Conservation (phyloP, 2,329 filamentous ascomycete genomes). For the Fonsecaea monophora region DNA sequence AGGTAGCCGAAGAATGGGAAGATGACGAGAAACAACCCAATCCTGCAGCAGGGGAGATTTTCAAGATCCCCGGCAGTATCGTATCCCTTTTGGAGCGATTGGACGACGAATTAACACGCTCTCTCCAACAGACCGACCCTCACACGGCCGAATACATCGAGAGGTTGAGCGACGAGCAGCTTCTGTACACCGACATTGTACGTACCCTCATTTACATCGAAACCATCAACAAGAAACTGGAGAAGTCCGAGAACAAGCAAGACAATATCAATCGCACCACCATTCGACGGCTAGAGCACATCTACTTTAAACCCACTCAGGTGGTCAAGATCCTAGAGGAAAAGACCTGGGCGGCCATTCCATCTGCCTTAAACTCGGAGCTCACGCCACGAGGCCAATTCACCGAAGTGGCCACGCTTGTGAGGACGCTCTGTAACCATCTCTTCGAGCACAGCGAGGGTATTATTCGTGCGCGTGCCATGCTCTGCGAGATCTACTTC, state of each 20-base stretch:
- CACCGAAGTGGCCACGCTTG: slow-evolving; percentile 74
- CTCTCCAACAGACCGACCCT: slow-evolving; percentile 96
- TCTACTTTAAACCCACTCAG: slow-evolving; percentile 98
- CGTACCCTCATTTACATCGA: slow-evolving; percentile 89
- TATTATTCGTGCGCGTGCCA: slow-evolving; percentile 92
- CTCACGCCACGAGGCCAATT: slow-evolving; percentile 77
- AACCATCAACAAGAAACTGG: slow-evolving; percentile 69
- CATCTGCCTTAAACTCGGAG: slow-evolving; percentile 71
- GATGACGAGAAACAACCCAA: slow-evolving; percentile 93
- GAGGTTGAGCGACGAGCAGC: slow-evolving; percentile 85
- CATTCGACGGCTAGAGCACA: slow-evolving; percentile 92
- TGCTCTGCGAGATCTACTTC: slow-evolving; percentile 99
- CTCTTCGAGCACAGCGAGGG: slow-evolving; percentile 94
- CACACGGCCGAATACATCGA: slow-evolving; percentile 99
- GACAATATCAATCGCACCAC: slow-evolving; percentile 91
- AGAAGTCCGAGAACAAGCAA: slow-evolving; percentile 74
- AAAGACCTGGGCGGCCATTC: slow-evolving; percentile 85
- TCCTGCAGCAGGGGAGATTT: slow-evolving; percentile 73
- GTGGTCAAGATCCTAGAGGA: slow-evolving; percentile 94
- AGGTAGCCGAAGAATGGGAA: slow-evolving; percentile 97
- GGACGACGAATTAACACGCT: slow-evolving; percentile 95
- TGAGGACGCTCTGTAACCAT: slow-evolving; percentile 90
- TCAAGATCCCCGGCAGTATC: slow-evolving; percentile 92
- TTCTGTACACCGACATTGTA: slow-evolving; percentile 90
- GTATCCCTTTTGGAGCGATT: slow-evolving; percentile 94